Base-by-base conservation (phyloP, 2,329 filamentous ascomycete species). In the Alternaria sp. region DNA sequence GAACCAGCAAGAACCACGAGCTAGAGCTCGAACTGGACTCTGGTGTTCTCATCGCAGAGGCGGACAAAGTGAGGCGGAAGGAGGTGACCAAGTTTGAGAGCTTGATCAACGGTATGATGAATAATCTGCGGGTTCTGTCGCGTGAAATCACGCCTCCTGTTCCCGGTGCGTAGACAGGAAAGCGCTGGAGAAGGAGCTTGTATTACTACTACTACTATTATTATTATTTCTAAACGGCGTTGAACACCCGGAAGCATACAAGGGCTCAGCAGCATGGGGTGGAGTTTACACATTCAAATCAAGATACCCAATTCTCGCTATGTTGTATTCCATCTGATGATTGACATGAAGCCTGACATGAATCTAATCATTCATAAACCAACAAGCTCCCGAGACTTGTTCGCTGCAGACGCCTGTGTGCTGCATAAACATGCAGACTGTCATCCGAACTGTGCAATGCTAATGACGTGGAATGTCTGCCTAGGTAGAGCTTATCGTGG, bases 21-120 rank as follows among this genome's bases (percentile, higher is more conserved):
- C 84, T 95, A 7, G 92, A 96, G 74, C 85, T 96, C 48, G 92
- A 95, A 75, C 77, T 95, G 14, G 83, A 87, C n/a, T 83, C 89
- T 0, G 79, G 78, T 5, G 81, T 84, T n/a, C 76, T 94, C 14
- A 79, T 91, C 47, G 85, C 90, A 11, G 90, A 94, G 65, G 90
- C 89, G 7, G 80, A 81, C 36, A 82, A 84, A 57, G 85, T 87
- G 24, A 80, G 84, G 67, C 81, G 82, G 6, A 87, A 89, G 68
- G 68, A 68, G 22, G 51, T 57, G 0, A 78, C 66, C 46, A 58
- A 63, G 42, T 86, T 90, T 73, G 83, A 87, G 55, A 85, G 88
- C 46, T 78, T 94, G 14, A 86, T 95, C 3, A 88, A 90, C 62
- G 90, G 89, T 1, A 86, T 95, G 63, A 79, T 94, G 57, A 89